phyloP scores from a whole-genome alignment of 306 rosid species.

The Aeschynomene evenia region DNA sequence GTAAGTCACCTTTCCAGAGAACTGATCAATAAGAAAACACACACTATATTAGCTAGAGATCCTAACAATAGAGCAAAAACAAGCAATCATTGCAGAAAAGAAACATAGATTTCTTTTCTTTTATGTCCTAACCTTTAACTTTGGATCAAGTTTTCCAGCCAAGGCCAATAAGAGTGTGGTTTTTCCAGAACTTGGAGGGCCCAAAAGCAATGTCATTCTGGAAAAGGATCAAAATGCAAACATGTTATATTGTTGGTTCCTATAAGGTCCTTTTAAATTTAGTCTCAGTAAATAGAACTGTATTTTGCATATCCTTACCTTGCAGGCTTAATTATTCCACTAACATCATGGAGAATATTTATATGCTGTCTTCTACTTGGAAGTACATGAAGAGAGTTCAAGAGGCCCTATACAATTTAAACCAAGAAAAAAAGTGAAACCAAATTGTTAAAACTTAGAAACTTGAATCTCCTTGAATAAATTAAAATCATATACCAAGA shows the following conservation, averaged over 20 bases:
- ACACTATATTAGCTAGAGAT: neutral
- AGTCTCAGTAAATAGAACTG: neutral
- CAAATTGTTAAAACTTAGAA: neutral
- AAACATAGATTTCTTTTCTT: neutral
- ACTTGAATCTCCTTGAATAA: no score
- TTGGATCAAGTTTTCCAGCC: constrained; percentile 59
- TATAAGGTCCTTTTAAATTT: neutral
- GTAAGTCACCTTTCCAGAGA: constrained; percentile 50
- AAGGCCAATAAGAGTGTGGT: constrained; percentile 62
- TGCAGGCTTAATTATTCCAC: constrained; percentile 79
- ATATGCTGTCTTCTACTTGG: constrained; percentile 39
- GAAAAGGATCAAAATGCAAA: neutral
- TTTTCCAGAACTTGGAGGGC: constrained; percentile 75
- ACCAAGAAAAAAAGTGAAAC: neutral
- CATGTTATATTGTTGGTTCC: neutral
- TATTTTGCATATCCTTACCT: constrained; percentile 41
- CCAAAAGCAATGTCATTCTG: constrained; percentile 69
- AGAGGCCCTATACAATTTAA: constrained; percentile 31
- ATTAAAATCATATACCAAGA: constrained; percentile 3
- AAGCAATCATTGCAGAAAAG: neutral
- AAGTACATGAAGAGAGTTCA: constrained; percentile 38
- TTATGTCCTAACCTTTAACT: constrained; percentile 40
- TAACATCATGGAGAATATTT: constrained; percentile 61
- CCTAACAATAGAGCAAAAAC: neutral
- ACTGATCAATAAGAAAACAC: constrained; percentile 31